Conservation (phyloP, 2,329 filamentous ascomycete species). For the Aureobasidium namibiae region DNA sequence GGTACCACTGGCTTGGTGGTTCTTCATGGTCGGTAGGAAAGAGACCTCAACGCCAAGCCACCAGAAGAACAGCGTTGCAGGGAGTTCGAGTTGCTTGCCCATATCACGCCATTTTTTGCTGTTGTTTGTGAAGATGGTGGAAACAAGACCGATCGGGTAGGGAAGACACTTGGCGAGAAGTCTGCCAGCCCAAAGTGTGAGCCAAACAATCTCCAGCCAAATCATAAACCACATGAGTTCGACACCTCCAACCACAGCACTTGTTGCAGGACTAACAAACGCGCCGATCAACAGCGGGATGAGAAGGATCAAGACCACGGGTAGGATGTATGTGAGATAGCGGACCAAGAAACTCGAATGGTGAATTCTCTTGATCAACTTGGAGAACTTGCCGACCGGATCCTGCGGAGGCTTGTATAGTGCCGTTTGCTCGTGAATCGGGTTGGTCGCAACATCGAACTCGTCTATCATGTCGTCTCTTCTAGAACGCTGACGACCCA, state of each 20-base stretch:
- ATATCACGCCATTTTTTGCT: conserved; percentile 91
- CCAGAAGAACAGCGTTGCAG: conserved; percentile 85
- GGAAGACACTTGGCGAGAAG: conserved; percentile 58
- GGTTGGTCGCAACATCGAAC: conserved; percentile 60
- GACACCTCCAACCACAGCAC: conserved; percentile 60
- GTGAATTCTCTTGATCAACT: conserved; percentile 57
- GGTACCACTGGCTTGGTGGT: conserved; percentile 50
- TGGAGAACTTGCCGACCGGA: conserved; percentile 53
- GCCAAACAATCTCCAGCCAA: conserved; percentile 90
- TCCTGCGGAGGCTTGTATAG: conserved; percentile 58
- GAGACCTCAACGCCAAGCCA: conserved; percentile 79
- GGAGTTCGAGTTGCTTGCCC: conserved; percentile 75
- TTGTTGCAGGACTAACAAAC: conserved; percentile 42
- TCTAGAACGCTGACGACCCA: conserved; percentile 45
- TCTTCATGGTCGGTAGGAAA: conserved; percentile 72
- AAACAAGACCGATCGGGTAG: conserved; percentile 52
- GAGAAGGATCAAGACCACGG: conserved; percentile 55
- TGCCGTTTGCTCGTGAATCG: conserved; percentile 57
- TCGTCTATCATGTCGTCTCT: conserved; percentile 53
- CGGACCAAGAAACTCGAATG: conserved; percentile 58
- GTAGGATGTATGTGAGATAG: conserved; percentile 64
- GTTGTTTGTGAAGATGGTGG: conserved; percentile 75
- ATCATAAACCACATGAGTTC: conserved; percentile 84
- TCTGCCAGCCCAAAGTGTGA: conserved; percentile 74
- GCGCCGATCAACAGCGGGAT: conserved; percentile 61